phyloP scores from a whole-genome alignment of 352 stramenopile genomes.

The Aphanomyces euteiches region DNA sequence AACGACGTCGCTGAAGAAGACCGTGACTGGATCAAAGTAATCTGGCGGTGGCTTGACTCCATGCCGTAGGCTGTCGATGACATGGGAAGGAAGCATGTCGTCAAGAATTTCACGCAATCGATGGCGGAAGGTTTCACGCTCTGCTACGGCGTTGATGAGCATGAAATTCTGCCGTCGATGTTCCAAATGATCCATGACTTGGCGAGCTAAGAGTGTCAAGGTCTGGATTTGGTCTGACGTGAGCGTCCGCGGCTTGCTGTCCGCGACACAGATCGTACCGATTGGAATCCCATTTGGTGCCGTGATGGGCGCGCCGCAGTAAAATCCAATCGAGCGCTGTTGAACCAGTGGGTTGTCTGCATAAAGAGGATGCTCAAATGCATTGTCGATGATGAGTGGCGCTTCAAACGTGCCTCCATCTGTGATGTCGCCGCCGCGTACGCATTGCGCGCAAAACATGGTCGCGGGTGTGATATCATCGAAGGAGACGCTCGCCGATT shows the following conservation, averaged over 20 bases:
- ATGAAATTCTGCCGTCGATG: not conserved
- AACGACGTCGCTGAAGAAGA: not conserved
- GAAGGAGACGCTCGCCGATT: not conserved
- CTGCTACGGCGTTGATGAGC: not conserved
- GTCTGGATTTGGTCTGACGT: not conserved
- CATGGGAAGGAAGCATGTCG: not conserved
- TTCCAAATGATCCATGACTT: not conserved
- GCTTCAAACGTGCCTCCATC: not conserved
- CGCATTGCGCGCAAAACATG: slow-evolving; percentile 1
- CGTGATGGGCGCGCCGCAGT: not conserved
- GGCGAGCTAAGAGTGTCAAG: not conserved
- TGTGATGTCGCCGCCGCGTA: not conserved
- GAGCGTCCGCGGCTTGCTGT: not conserved
- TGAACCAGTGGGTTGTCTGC: not conserved
- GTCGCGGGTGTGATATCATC: not conserved
- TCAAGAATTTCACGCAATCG: not conserved
- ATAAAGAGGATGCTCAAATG: not conserved
- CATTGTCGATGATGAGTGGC: not conserved
- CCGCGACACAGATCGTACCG: not conserved
- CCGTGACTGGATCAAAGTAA: not conserved
- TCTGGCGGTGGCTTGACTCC: not conserved
- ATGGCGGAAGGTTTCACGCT: not conserved
- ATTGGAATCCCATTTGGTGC: not conserved
- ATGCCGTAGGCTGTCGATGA: not conserved
- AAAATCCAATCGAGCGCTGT: not conserved